phyloP scores from a whole-genome alignment of 768 basidiomycete species.

The Pulveroboletus sp. region DNA sequence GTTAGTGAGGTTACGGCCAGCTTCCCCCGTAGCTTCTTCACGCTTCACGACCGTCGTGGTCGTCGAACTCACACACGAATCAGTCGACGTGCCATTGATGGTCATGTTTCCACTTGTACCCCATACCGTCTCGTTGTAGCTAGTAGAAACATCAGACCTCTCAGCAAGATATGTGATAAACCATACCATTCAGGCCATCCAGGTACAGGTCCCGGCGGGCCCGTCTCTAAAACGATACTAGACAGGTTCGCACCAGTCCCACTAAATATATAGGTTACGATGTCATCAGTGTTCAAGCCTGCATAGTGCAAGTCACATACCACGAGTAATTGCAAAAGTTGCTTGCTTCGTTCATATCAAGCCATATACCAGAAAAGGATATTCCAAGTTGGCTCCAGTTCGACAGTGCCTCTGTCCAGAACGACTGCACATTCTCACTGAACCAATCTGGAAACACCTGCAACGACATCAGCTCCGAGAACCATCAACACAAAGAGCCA shows the following conservation, averaged over 20 bases:
- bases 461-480: neutral
- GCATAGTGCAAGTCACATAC: conserved; percentile 19
- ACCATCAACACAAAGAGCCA: neutral
- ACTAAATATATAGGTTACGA: conserved; percentile 1
- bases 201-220: no score
- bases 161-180: neutral
- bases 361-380: conserved; percentile 60
- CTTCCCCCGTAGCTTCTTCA: conserved; percentile 48
- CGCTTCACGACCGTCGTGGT: conserved; percentile 27
- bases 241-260: conserved; percentile 55
- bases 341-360: conserved; percentile 65
- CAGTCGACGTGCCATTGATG: conserved; percentile 59
- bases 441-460: conserved; percentile 64
- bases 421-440: conserved; percentile 43
- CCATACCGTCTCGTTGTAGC: conserved; percentile 58
- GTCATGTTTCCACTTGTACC: conserved; percentile 73
- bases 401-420: conserved; percentile 57
- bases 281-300: no score
- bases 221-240: no score
- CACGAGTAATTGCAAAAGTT: conserved; percentile 64
- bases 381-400: conserved; percentile 53
- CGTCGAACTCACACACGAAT: conserved; percentile 24
- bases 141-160: conserved; percentile 40
- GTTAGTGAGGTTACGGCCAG: conserved; percentile 48
- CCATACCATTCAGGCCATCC: conserved; percentile 63